phyloP scores from a whole-genome alignment of 1,284 basidiomycete species.

The Volvariella volvacea region DNA sequence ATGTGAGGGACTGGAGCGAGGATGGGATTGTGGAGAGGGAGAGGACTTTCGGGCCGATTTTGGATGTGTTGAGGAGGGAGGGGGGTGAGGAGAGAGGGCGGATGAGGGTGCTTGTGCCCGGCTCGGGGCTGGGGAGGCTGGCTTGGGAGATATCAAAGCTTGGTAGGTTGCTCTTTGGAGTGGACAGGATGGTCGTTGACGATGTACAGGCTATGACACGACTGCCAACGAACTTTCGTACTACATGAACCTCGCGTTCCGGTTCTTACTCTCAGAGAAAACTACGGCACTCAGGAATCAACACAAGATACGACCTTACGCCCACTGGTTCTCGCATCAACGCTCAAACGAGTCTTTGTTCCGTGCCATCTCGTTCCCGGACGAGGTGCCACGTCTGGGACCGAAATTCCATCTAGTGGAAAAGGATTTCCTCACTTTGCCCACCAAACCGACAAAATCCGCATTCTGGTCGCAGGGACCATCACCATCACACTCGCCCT shows the following conservation, averaged over 20 bases:
- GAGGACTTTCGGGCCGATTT: slow-evolving; percentile 47
- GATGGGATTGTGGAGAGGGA: slow-evolving; percentile 47
- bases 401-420: slow-evolving; percentile 37
- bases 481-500: no score
- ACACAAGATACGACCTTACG: slow-evolving; percentile 50
- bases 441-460: slow-evolving; percentile 1
- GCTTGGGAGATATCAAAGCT: slow-evolving; percentile 61
- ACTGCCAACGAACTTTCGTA: slow-evolving; percentile 56
- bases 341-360: slow-evolving; percentile 42
- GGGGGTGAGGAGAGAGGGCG: slow-evolving; percentile 18
- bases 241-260: slow-evolving; percentile 57
- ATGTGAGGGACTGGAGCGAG: slow-evolving; percentile 60
- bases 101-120: slow-evolving; percentile 52
- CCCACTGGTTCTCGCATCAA: slow-evolving; percentile 67
- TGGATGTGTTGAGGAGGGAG: slow-evolving; percentile 35
- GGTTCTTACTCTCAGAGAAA: slow-evolving; percentile 44
- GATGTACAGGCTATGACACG: slow-evolving; percentile 38
- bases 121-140: slow-evolving; percentile 54
- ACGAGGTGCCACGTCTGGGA: slow-evolving; percentile 45
- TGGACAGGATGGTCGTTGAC: not conserved
- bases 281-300: slow-evolving; percentile 34
- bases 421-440: slow-evolving; percentile 45
- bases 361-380: slow-evolving; percentile 48
- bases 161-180: slow-evolving; percentile 27
- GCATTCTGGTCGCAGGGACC: slow-evolving; percentile 1